Base-by-base conservation (phyloP, 108 stramenopile genomes). In the Cylindrotheca closterium region DNA sequence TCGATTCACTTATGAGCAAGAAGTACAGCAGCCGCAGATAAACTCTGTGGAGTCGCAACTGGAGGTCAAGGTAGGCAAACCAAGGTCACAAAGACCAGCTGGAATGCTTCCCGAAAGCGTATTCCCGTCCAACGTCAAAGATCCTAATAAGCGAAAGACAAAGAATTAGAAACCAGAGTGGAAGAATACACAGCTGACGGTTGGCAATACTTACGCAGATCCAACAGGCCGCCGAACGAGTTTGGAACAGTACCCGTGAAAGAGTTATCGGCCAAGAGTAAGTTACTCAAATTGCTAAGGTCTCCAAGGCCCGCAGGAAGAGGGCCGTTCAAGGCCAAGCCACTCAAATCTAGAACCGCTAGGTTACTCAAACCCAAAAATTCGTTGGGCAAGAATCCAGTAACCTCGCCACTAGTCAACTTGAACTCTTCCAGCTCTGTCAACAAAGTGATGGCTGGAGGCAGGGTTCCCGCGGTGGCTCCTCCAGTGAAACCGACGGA, bases 181-280 rank as follows among this genome's bases (percentile, higher is more conserved):
- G n/a, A n/a, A n/a, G n/a, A n/a, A n/a, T n/a, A n/a, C n/a, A n/a
- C n/a, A n/a, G n/a, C n/a, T n/a, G n/a, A n/a, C n/a, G n/a, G n/a
- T n/a, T n/a, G n/a, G n/a, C n/a, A n/a, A n/a, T n/a, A n/a, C n/a
- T n/a, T n/a, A n/a, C n/a, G n/a, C n/a, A n/a, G 66, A 15, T 21
- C 3, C 5, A 1, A 52, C 31, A 67, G 30, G 2, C 55, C 48
- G 22, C 28, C 18, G 30, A 74, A 37, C 7, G 55, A 32, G 28
- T 32, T 15, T 5, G 73, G 54, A 15, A 74, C 30, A 15, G 54
- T 47, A 30, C 72, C 72, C 22, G 30, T 22, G 29, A 80, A 70
- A 10, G 59, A 32, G 15, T 68, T 67, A 60, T 73, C 65, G 42
- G 74, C 56, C 7, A 84, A 48, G 32, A 79, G 75, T 47, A 84